Conservation (phyloP, 768 basidiomycete species). For the Rhodotorula graminis region DNA sequence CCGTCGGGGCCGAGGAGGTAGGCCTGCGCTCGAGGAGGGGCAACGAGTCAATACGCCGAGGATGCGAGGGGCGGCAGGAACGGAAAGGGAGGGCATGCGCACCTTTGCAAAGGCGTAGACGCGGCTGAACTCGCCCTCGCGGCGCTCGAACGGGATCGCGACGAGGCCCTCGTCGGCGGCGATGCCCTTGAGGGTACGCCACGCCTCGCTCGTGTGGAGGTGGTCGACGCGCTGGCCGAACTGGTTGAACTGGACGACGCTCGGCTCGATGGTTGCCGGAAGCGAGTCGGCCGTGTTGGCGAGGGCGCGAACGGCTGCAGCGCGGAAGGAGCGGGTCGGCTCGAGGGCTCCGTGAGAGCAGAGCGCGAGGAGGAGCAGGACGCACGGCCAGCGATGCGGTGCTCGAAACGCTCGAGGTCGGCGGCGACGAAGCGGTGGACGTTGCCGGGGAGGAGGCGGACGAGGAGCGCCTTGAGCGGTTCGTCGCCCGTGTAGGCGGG, state of each 20-base stretch:
- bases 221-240: constrained; percentile 65
- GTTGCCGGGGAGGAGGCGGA: constrained; percentile 56
- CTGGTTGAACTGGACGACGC: constrained; percentile 65
- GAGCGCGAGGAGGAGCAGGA: constrained; percentile 43
- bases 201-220: constrained; percentile 67
- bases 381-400: constrained; percentile 43
- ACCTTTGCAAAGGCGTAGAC: constrained; percentile 62
- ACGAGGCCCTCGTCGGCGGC: constrained; percentile 58
- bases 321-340: neutral
- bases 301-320: constrained; percentile 4
- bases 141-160: constrained; percentile 1
- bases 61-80: neutral
- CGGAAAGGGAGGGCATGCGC: constrained; percentile 36
- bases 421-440: constrained; percentile 39
- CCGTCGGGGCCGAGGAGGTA: constrained; percentile 57
- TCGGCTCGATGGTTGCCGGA: constrained; percentile 47
- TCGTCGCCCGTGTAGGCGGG: constrained; percentile 50
- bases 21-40: neutral
- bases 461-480: constrained; percentile 60
- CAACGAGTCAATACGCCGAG: neutral
- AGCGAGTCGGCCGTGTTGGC: neutral
- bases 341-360: fast-evolving
- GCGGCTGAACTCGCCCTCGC: constrained; percentile 61
- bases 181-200: constrained; percentile 62
- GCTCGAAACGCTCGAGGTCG: constrained; percentile 61